These are phyloP conservation scores for Lipomyces yamadae DNA, from an alignment of 805 yeast genomes.

Conservation along the genomic window DNA sequence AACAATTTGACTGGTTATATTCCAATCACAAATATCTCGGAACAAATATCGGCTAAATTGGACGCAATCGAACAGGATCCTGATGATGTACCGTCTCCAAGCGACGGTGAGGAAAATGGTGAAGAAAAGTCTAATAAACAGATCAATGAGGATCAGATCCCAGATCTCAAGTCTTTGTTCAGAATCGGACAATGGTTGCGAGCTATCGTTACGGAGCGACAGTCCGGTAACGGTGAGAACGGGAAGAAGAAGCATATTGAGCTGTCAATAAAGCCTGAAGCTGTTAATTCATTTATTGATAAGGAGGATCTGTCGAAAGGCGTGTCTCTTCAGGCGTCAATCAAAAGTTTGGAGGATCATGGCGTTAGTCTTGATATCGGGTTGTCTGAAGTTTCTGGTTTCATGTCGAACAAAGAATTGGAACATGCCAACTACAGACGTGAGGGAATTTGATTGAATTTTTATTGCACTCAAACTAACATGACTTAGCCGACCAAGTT, in stretches of 20 bases:
- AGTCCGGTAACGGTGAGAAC: slow-evolving; percentile 48
- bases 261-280: slow-evolving; percentile 73
- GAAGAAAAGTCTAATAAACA: slow-evolving; percentile 39
- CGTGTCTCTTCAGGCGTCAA: slow-evolving; percentile 72
- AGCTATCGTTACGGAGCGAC: slow-evolving; percentile 69
- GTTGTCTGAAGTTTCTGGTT: slow-evolving; percentile 61
- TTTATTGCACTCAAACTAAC: not conserved
- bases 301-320: slow-evolving; percentile 69
- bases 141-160: slow-evolving; percentile 51
- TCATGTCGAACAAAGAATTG: slow-evolving; percentile 73
- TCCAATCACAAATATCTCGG: slow-evolving; percentile 73
- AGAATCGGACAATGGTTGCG: slow-evolving; percentile 83
- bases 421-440: slow-evolving; percentile 46
- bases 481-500: slow-evolving; percentile 45
- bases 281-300: slow-evolving; percentile 64
- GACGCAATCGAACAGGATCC: slow-evolving; percentile 57
- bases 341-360: slow-evolving; percentile 86
- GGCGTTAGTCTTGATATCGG: slow-evolving; percentile 83
- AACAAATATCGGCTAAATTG: slow-evolving; percentile 60
- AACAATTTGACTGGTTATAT: slow-evolving; percentile 81
- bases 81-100: slow-evolving; percentile 49
- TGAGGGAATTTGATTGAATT: not conserved
- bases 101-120: slow-evolving; percentile 46
- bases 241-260: slow-evolving; percentile 65
- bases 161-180: slow-evolving; percentile 61